Evolutionary conservation across 208 protist species (phyloP).

Genomic region (Balamuthia mandrillaris): DNA sequence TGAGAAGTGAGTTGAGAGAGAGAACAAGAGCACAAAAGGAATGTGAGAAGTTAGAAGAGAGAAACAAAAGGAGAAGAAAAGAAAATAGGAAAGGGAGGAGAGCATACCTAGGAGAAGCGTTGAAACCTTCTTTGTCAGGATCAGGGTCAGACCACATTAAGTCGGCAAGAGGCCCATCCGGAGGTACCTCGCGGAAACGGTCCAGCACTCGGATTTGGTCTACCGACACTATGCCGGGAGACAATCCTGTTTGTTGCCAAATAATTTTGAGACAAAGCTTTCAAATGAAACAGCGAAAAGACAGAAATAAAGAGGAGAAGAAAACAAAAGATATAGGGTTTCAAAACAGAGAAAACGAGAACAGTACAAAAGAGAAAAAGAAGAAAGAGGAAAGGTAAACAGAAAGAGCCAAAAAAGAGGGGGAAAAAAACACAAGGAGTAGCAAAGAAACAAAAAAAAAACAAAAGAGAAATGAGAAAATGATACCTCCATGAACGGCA

Average conservation of each 20-base stretch:
- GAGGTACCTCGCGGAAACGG: conserved; percentile 93
- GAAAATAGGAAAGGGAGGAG: background rate
- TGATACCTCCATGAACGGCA: conserved; percentile 51
- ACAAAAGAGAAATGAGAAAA: background rate
- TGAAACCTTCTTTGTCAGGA: conserved; percentile 67
- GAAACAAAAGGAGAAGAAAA: background rate
- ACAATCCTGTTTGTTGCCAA: conserved; percentile 64
- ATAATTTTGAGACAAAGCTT: background rate
- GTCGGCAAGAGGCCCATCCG: conserved; percentile 95
- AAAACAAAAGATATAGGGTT: background rate
- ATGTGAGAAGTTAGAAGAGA: background rate
- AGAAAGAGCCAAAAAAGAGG: background rate
- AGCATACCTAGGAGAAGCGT: conserved; percentile 4
- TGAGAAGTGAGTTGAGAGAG: background rate
- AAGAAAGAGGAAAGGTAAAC: background rate
- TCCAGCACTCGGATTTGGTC: conserved; percentile 90
- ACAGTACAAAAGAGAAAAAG: background rate
- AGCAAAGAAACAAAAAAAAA: background rate
- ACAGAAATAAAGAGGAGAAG: too few species aligned
- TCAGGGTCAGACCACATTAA: conserved; percentile 97
- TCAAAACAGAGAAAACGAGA: background rate
- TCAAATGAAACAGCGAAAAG: background rate
- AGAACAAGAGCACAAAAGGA: background rate
- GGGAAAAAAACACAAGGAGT: background rate
- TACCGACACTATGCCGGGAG: conserved; percentile 86